Evolutionary conservation across 1,139 yeast species (phyloP).

Genomic region (Debaryomycetaceae sp.): DNA sequence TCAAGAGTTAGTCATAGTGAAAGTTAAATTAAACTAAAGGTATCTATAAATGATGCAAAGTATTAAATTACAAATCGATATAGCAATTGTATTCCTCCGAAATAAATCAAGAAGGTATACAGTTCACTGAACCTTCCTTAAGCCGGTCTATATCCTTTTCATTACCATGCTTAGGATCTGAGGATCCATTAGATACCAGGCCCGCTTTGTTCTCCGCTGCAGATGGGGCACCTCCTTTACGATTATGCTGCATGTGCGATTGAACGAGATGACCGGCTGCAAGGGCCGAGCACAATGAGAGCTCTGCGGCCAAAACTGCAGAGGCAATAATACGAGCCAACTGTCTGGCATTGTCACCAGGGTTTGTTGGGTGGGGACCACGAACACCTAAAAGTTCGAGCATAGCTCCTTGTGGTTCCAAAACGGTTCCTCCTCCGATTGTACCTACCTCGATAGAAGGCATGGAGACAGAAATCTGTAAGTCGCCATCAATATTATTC

Average conservation of each 20-base stretch:
- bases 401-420: slow-evolving; percentile 97
- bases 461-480: slow-evolving; percentile 93
- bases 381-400: slow-evolving; percentile 89
- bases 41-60: slow-evolving; percentile 3
- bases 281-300: slow-evolving; percentile 88
- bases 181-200: slow-evolving; percentile 10
- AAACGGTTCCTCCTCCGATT: slow-evolving; percentile 97
- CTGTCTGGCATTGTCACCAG: slow-evolving; percentile 94
- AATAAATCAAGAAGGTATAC: slow-evolving; percentile 51
- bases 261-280: slow-evolving; percentile 99
- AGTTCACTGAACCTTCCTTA: slow-evolving; percentile 66
- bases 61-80: neutral
- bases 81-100: neutral
- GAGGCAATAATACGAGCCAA: slow-evolving; percentile 94
- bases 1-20: neutral
- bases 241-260: slow-evolving; percentile 95
- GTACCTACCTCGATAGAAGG: slow-evolving; percentile 99
- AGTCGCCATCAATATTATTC: slow-evolving; percentile 79
- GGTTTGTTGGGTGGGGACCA: slow-evolving; percentile 92
- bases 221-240: slow-evolving; percentile 53
- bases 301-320: slow-evolving; percentile 94
- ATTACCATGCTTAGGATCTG: slow-evolving; percentile 12
- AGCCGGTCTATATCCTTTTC: slow-evolving; percentile 41
- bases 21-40: neutral
- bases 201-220: slow-evolving; percentile 20